Evolutionary conservation across 208 protist genomes (phyloP).

Genomic region (Cochliopodium minus): DNA sequence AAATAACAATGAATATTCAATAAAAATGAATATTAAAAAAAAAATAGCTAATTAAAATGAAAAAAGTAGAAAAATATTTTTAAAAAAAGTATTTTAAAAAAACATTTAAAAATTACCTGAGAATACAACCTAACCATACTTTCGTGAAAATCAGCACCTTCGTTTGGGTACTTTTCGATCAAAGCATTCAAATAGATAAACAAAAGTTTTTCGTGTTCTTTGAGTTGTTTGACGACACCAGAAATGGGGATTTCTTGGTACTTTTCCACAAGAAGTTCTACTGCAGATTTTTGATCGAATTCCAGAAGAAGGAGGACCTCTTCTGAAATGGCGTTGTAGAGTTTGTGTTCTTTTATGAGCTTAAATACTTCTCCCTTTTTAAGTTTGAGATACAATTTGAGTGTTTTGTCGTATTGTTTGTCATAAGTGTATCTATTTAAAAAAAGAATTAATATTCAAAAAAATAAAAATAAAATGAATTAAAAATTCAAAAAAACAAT

Average conservation of each 20-base stretch:
- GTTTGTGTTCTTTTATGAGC: constrained; percentile 25
- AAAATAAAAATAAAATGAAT: too few relatives aligned
- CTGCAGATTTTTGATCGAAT: constrained; percentile 21
- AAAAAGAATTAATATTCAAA: background rate
- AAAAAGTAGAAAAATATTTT: too few relatives aligned
- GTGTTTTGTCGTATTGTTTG: constrained; percentile 28
- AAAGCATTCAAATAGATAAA: constrained; percentile 42
- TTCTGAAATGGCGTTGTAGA: constrained; percentile 29
- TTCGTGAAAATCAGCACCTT: constrained; percentile 11
- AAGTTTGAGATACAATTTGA: constrained; percentile 33
- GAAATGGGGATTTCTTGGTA: constrained; percentile 28
- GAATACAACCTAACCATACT: too few relatives aligned
- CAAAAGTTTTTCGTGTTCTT: constrained; percentile 6
- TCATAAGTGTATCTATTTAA: constrained; percentile 25
- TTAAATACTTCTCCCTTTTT: constrained; percentile 29
- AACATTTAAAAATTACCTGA: too few relatives aligned
- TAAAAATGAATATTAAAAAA: too few relatives aligned
- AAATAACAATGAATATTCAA: too few relatives aligned
- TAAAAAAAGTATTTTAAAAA: too few relatives aligned
- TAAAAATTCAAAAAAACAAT: too few relatives aligned
- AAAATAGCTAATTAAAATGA: too few relatives aligned
- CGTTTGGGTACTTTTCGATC: constrained; percentile 30
- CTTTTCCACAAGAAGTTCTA: constrained; percentile 28
- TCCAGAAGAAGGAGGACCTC: constrained; percentile 22
- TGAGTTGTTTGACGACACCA: constrained; percentile 28